Evolutionary conservation across 1,139 yeast species (phyloP).

Genomic region (Meyerozyma guilliermondii): DNA sequence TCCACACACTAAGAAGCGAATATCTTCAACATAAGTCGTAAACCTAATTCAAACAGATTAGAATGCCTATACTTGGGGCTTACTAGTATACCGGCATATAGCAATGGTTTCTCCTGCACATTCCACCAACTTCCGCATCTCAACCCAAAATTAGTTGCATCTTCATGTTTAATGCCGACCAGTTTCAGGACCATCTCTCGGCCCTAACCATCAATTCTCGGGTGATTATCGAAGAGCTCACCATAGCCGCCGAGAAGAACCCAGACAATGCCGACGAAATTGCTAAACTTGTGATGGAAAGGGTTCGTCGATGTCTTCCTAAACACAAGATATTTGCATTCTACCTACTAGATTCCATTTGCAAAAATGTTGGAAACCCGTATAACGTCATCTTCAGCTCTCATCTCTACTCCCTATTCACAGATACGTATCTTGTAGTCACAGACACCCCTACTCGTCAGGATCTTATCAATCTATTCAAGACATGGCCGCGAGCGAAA

Average conservation of each 20-base stretch:
- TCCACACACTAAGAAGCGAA: too few species aligned
- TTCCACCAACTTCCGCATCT: neutral
- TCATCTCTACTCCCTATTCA: constrained; percentile 29
- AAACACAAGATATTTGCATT: constrained; percentile 34
- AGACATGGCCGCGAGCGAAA: constrained; percentile 36
- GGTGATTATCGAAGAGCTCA: constrained; percentile 35
- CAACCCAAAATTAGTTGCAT: neutral
- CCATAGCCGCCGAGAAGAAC: constrained; percentile 32
- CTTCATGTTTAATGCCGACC: constrained; percentile 21
- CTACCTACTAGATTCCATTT: constrained; percentile 39
- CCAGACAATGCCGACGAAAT: constrained; percentile 28
- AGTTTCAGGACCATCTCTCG: constrained; percentile 26
- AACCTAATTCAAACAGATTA: too few species aligned
- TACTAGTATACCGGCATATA: too few species aligned
- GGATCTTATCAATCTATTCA: constrained; percentile 33
- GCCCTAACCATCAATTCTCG: constrained; percentile 36
- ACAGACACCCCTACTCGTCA: constrained; percentile 34
- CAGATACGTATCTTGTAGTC: constrained; percentile 35
- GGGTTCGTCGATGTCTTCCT: constrained; percentile 35
- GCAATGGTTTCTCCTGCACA: neutral
- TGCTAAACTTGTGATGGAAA: constrained; percentile 26
- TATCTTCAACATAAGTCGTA: too few species aligned
- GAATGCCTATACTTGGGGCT: too few species aligned
- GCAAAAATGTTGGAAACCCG: constrained; percentile 42
- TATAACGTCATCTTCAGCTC: constrained; percentile 35